phyloP scores from a whole-genome alignment of 2,329 filamentous ascomycete species.

The Plenodomus tracheiphilus region DNA sequence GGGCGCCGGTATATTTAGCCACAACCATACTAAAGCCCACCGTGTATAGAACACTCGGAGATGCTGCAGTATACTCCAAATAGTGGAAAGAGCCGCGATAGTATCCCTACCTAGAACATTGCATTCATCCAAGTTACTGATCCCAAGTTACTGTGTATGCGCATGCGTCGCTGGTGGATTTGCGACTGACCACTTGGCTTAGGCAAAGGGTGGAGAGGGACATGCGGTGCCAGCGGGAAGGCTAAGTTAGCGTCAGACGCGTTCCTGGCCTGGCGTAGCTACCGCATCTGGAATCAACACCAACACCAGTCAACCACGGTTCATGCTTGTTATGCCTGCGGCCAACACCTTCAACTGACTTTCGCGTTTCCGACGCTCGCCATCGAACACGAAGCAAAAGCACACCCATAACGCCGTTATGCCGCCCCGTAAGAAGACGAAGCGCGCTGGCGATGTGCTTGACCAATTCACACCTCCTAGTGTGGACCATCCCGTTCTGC shows the following conservation, averaged over 20 bases:
- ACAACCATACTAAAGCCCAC: no score
- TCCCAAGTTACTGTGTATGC: no score
- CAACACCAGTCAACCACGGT: neutral
- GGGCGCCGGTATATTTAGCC: no score
- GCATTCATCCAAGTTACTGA: no score
- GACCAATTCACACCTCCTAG: constrained; percentile 39
- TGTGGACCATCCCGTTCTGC: constrained; percentile 65
- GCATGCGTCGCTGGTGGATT: no score
- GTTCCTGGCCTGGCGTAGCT: neutral
- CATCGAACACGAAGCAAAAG: constrained; percentile 39
- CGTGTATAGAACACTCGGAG: no score
- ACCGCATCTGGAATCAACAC: neutral
- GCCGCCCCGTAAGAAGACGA: constrained; percentile 29
- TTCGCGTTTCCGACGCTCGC: neutral
- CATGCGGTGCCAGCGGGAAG: no score
- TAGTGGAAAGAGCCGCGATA: no score
- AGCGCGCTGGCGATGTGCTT: constrained; percentile 5
- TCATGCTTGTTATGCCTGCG: neutral
- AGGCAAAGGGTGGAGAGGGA: no score
- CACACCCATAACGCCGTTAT: constrained; percentile 20
- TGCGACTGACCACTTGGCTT: no score
- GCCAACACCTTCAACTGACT: neutral
- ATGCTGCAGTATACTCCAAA: no score
- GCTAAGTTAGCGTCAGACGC: neutral
- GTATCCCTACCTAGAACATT: no score